Conservation (phyloP, 306 rosid species). For the Dalbergia oliveri region DNA sequence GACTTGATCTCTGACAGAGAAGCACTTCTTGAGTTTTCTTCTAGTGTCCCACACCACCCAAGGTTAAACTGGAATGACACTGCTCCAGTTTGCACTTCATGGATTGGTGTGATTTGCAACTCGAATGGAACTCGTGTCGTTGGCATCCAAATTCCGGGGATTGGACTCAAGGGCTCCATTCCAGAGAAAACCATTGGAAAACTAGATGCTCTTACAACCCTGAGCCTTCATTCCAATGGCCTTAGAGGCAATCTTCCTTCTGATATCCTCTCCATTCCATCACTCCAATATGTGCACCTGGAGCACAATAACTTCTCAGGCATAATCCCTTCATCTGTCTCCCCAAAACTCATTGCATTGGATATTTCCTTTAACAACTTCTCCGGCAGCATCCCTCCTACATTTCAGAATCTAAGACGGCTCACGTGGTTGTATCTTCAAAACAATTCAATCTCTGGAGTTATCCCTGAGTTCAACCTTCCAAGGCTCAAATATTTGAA, state of each 20-base stretch:
- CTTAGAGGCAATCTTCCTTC: constrained; percentile 71
- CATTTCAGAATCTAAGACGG: constrained; percentile 55
- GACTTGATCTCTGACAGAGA: constrained; percentile 66
- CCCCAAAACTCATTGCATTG: constrained; percentile 58
- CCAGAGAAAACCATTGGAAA: constrained; percentile 64
- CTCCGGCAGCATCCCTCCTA: constrained; percentile 61
- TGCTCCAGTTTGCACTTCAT: constrained; percentile 62
- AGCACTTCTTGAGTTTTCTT: constrained; percentile 65
- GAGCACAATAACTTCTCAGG: constrained; percentile 74
- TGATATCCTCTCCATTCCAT: constrained; percentile 65
- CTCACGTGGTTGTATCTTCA: constrained; percentile 61
- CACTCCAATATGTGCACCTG: constrained; percentile 63
- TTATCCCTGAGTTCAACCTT: constrained; percentile 63
- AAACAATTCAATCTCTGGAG: constrained; percentile 64
- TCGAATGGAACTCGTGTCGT: constrained; percentile 50
- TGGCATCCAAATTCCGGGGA: constrained; percentile 68
- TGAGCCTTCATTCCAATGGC: constrained; percentile 72
- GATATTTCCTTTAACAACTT: constrained; percentile 73
- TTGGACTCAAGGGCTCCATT: constrained; percentile 64
- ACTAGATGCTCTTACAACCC: constrained; percentile 61
- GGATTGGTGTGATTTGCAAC: constrained; percentile 73
- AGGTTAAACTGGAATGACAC: constrained; percentile 69
- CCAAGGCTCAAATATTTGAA: constrained; percentile 65
- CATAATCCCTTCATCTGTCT: constrained; percentile 57
- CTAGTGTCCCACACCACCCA: constrained; percentile 50